These are phyloP conservation scores for Xylaria hypoxylon DNA, from an alignment of 2,329 filamentous ascomycete genomes.

Conservation along the genomic window DNA sequence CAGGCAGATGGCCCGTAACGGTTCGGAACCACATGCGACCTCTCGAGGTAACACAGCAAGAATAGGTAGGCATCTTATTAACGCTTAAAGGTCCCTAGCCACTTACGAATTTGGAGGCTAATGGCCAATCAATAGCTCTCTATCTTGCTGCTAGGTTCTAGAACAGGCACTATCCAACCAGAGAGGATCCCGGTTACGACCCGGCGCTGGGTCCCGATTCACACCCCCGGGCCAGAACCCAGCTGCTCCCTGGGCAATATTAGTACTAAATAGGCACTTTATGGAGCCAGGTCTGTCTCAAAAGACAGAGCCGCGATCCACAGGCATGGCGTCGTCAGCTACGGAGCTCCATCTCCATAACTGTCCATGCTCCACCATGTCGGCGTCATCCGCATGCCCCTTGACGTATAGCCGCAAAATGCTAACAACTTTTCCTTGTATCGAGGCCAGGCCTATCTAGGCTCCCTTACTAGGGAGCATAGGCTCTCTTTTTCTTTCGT, in stretches of 20 bases:
- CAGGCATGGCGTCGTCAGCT: constrained; percentile 30
- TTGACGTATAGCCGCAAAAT: constrained; percentile 10
- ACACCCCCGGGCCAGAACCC: constrained; percentile 14
- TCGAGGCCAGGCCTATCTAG: neutral
- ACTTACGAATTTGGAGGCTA: neutral
- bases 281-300: constrained; percentile 21
- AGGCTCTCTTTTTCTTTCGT: constrained; percentile 8
- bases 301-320: constrained; percentile 22
- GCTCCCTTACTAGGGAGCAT: neutral
- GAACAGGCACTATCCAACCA: constrained; percentile 16
- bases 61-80: neutral
- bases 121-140: constrained; percentile 23
- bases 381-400: constrained; percentile 30
- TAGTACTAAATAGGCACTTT: constrained; percentile 25
- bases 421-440: constrained; percentile 12
- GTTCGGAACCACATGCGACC: too few relatives aligned
- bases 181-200: constrained; percentile 1
- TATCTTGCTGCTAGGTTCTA: constrained; percentile 17
- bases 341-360: too few relatives aligned
- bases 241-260: neutral
- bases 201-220: constrained; percentile 26
- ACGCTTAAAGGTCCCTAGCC: neutral
- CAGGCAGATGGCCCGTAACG: too few relatives aligned
- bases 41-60: too few relatives aligned
- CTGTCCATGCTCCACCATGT: constrained; percentile 29